Conservation (phyloP, 345 rosid species). For the Lepidium sativum region DNA sequence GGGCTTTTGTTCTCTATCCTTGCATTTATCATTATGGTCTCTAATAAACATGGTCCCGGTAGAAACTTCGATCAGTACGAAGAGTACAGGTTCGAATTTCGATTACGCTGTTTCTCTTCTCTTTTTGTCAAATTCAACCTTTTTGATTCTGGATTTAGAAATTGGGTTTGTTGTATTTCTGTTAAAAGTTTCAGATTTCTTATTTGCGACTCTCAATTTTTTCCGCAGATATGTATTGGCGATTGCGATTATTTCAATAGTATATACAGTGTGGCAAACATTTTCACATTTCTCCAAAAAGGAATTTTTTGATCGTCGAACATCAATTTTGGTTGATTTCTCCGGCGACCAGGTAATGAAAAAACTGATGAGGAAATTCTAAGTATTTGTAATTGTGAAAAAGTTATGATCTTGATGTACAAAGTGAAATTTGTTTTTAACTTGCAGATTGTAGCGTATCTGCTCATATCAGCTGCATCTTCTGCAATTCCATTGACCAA, state of each 20-base stretch:
- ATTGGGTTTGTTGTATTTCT: not conserved
- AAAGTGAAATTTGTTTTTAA: not conserved
- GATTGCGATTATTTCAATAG: conserved; percentile 56
- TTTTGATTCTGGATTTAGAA: not conserved
- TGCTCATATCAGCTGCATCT: conserved; percentile 68
- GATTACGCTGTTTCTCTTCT: not conserved
- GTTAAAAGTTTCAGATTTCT: conserved; percentile 24
- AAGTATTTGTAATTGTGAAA: too few relatives aligned
- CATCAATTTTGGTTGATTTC: conserved; percentile 51
- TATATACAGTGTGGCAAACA: conserved; percentile 57
- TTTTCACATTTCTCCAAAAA: conserved; percentile 42
- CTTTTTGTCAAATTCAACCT: not conserved
- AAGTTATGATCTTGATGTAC: not conserved
- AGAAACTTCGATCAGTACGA: conserved; percentile 57
- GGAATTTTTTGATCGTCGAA: conserved; percentile 33
- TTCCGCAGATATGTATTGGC: conserved; percentile 81
- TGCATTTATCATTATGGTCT: conserved; percentile 59
- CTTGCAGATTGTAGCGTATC: conserved; percentile 53
- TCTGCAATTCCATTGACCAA: conserved; percentile 72
- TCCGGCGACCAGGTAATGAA: conserved; percentile 67
- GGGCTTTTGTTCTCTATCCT: conserved; percentile 64
- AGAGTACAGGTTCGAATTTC: conserved; percentile 59
- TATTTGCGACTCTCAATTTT: too few relatives aligned
- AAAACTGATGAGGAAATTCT: not conserved
- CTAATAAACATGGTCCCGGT: conserved; percentile 71